Conservation (phyloP, 1,284 basidiomycete genomes). For the Somion occarium region DNA sequence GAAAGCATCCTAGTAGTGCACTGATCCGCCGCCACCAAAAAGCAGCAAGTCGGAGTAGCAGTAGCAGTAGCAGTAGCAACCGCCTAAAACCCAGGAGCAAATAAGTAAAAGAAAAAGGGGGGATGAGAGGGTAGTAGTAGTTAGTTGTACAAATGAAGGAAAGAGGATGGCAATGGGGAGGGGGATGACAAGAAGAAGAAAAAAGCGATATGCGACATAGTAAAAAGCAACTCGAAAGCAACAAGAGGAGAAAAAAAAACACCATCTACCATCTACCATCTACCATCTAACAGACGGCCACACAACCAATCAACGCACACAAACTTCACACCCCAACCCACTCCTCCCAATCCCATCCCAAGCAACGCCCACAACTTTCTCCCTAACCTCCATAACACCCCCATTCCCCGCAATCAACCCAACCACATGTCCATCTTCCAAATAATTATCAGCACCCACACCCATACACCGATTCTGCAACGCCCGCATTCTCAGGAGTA, state of each 20-base stretch:
- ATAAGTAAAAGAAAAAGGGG: not conserved
- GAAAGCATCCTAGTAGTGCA: too few relatives aligned
- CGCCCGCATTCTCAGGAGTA: slow-evolving; percentile 50
- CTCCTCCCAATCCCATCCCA: slow-evolving; percentile 56
- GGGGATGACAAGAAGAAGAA: not conserved
- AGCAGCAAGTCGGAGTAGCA: too few relatives aligned
- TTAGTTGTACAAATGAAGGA: not conserved
- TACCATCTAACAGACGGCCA: not conserved
- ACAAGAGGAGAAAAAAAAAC: not conserved
- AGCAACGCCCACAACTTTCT: slow-evolving; percentile 51
- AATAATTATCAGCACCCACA: slow-evolving; percentile 30
- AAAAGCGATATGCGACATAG: slow-evolving; percentile 3
- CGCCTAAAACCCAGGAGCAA: not conserved
- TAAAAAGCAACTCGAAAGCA: not conserved
- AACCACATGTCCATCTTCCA: not conserved
- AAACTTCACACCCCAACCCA: slow-evolving; percentile 33
- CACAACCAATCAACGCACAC: not conserved
- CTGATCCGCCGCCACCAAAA: too few relatives aligned
- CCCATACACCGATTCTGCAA: slow-evolving; percentile 43
- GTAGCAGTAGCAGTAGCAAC: too few relatives aligned
- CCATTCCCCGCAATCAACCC: slow-evolving; percentile 31
- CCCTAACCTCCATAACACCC: slow-evolving; percentile 39
- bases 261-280: not conserved
- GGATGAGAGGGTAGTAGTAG: not conserved
- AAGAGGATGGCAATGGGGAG: not conserved